Conservation (phyloP, 306 rosid species). For the Amphicarpaea edgeworthii region DNA sequence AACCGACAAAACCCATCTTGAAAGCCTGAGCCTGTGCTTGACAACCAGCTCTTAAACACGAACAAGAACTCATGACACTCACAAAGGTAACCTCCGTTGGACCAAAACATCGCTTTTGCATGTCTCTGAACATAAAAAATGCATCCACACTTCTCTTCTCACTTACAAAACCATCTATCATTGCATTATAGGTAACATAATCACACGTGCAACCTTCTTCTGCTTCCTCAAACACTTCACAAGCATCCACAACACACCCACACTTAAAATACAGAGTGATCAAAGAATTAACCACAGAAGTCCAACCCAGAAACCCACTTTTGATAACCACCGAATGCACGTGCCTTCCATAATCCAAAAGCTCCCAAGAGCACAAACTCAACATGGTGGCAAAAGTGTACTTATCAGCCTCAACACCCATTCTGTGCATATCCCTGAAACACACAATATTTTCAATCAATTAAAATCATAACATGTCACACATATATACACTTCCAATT, state of each 20-base stretch:
- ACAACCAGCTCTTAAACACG: conserved; percentile 50
- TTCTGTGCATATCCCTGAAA: conserved; percentile 55
- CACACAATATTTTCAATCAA: neutral
- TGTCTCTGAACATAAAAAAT: conserved; percentile 60
- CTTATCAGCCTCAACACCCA: conserved; percentile 63
- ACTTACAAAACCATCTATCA: conserved; percentile 73
- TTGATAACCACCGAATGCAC: conserved; percentile 66
- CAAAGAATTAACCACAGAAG: conserved; percentile 75
- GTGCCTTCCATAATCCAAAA: conserved; percentile 66
- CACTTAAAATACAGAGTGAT: conserved; percentile 74
- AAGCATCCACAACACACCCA: conserved; percentile 57
- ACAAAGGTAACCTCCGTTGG: conserved; percentile 74
- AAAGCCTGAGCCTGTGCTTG: conserved; percentile 68
- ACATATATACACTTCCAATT: neutral
- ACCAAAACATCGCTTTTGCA: conserved; percentile 56
- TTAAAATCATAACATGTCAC: neutral
- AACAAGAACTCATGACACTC: conserved; percentile 81
- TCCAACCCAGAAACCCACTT: conserved; percentile 58
- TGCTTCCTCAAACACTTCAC: conserved; percentile 62
- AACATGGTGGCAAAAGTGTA: conserved; percentile 68
- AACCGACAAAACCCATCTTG: conserved; percentile 66
- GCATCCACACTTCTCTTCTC: conserved; percentile 63
- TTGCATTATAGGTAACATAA: conserved; percentile 73
- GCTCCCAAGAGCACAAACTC: conserved; percentile 60
- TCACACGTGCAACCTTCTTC: conserved; percentile 49